Evolutionary conservation across 1,139 yeast species (phyloP).

Genomic region (Wickerhamomyces sp.): DNA sequence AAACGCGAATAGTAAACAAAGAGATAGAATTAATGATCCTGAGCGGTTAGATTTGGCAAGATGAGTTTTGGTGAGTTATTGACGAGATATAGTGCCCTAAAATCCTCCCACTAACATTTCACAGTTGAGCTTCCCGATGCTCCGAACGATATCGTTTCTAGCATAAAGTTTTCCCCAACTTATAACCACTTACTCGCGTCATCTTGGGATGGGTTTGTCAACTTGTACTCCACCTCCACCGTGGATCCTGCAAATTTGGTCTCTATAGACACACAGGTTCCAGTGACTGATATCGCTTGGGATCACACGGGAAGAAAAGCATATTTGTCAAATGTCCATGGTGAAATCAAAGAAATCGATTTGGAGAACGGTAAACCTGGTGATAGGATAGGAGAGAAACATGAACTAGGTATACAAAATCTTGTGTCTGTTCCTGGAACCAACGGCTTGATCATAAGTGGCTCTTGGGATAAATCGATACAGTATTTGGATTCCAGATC

Average conservation of each 20-base stretch:
- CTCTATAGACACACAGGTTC: conserved; percentile 1
- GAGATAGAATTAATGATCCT: too few relatives aligned
- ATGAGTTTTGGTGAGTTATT: too few relatives aligned
- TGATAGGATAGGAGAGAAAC: conserved; percentile 5
- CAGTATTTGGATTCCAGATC: conserved; percentile 34
- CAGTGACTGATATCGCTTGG: conserved; percentile 22
- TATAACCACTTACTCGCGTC: conserved; percentile 34
- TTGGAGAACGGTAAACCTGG: conserved; percentile 31
- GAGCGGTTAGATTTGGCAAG: too few relatives aligned
- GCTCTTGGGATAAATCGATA: conserved; percentile 51
- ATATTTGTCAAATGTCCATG: conserved; percentile 37
- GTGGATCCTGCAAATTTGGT: not conserved
- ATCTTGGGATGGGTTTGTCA: conserved; percentile 38
- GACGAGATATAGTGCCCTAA: too few relatives aligned
- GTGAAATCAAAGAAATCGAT: conserved; percentile 37
- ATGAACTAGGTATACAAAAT: conserved; percentile 16
- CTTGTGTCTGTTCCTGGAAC: conserved; percentile 9
- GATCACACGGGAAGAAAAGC: conserved; percentile 20
- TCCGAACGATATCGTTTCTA: conserved; percentile 26
- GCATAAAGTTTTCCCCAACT: conserved; percentile 30
- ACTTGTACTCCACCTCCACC: conserved; percentile 30
- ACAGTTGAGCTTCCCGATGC: conserved; percentile 15
- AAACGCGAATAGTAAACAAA: too few relatives aligned
- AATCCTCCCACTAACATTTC: not conserved
- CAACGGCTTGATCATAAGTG: conserved; percentile 30